Base-by-base conservation (phyloP, 2,329 filamentous ascomycete genomes). In the Talaromyces sp. region DNA sequence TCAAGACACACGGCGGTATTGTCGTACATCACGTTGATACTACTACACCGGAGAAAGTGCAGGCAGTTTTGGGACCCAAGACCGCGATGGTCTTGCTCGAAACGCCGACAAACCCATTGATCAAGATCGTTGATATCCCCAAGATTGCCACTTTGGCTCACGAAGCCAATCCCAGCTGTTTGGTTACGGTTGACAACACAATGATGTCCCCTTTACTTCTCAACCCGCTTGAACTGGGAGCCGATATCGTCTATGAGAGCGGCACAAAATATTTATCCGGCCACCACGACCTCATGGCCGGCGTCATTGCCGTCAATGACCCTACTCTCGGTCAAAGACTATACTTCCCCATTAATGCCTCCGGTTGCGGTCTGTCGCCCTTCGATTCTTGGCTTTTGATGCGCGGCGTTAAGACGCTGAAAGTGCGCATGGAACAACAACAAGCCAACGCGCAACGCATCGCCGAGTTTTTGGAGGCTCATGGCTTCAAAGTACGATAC, bases 271-370 rank as follows among this genome's bases (percentile, higher is more conserved):
- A 99, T 74, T 85, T 99, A 6, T 98, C 93, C 1, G 95, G 95
- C 37, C 95, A 99, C 78, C 95, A 99, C 83, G 96, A 99, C 76
- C 90, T 99, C 75, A 99, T 99, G 95, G 95, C 95, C 10, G 95
- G 96, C 68, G 93, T 99, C 35, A 90, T 99, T 69, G 95, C 93
- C 25, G 88, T 93, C 77, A 98, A 98, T 76, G 90, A 96, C 74
- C 78, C 87, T 4, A 82, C 87, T 3, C 82, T 99, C 33, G 93
- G 90, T 56, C 93, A 99, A 73, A 92, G 90, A 74, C 88, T 99
- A 70, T 99, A 90, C 82, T 98, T 97, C 80, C 94, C 92, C 65
- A 97, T 99, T 84, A 99, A 99, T 77, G 89, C 93, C 0, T 97
- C 93, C 0, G 95, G 95, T 50, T 98, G 95, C 75, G 95, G 95